Base-by-base conservation (phyloP, 75 land plant genomes). In the Pinus taeda region DNA sequence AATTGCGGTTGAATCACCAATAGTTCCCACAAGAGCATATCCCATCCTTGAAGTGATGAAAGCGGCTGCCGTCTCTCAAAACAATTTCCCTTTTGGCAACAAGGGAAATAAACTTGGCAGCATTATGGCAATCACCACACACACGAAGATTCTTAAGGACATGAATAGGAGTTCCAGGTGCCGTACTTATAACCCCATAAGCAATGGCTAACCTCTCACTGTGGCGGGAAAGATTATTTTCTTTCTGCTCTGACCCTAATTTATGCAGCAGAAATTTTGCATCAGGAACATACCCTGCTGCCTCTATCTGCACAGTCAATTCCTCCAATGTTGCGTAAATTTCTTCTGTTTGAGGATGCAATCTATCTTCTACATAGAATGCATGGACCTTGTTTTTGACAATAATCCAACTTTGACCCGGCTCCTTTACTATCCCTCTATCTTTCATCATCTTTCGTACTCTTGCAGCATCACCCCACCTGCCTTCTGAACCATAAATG, bases 371-470 rank as follows among this genome's bases (percentile, higher is more conserved):
- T 24, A 30, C 63, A 24, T 55, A 74, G 58, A 74, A 74, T 69
- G 72, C 72, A 69, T 69, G 72, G 55, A 60, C 42, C 77, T 33
- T 76, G 7, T 62, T 73, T 39, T 82, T 26, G 3, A 72, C 24
- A 53, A 74, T 58, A 39, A 79, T 81, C 87, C 91, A 86, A 78
- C 91, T 89, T 30, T 79, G 82, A 15, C 88, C 91, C n/a, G 88
- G 84, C 55, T 66, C 63, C 69, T 84, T 89, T 65, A 36, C 57
- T 36, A 86, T 79, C 55, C 84, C 79, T 14, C 86, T 83, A 11
- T 59, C 36, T 56, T 80, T 75, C 86, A 86, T 89, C 37, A 86
- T 29, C 36, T 79, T 56, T 80, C 91, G 78, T 57, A 89, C 30
- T 59, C 14, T 78, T 22, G 77, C 79, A 1, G 77, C 88, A 60